phyloP scores from a whole-genome alignment of 345 rosid genomes.

The Linum lewisii region DNA sequence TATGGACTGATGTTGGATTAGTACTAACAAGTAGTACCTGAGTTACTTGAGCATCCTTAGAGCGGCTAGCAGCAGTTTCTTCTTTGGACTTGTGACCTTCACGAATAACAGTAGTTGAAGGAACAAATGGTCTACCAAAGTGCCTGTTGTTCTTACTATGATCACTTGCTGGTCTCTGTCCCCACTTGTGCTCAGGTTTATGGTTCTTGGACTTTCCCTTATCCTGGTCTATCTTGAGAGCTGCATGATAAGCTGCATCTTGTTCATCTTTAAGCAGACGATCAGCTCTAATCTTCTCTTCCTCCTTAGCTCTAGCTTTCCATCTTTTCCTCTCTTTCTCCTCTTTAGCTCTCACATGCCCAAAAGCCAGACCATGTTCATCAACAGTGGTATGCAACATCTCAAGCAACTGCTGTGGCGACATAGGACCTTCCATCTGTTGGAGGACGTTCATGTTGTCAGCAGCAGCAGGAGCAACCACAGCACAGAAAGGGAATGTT shows the following conservation, averaged over 20 bases:
- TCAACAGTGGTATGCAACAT: constrained; percentile 48
- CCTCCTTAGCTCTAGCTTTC: not conserved
- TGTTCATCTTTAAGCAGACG: too few species aligned
- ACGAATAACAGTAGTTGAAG: constrained; percentile 12
- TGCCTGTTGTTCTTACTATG: constrained; percentile 7
- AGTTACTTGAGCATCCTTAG: constrained; percentile 29
- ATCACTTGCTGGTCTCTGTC: too few species aligned
- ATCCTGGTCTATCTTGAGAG: constrained; percentile 40
- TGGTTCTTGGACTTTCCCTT: not conserved
- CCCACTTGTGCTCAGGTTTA: not conserved
- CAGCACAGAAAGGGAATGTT: constrained; percentile 47
- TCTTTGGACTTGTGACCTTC: constrained; percentile 13
- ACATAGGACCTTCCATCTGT: constrained; percentile 56
- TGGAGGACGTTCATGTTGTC: constrained; percentile 38
- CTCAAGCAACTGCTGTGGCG: constrained; percentile 43
- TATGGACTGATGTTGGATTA: not conserved
- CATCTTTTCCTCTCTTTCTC: not conserved
- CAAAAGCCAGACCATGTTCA: constrained; percentile 53
- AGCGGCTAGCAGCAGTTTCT: constrained; percentile 12
- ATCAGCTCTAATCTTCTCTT: not conserved
- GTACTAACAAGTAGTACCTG: constrained; percentile 22
- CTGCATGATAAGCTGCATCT: constrained; percentile 47
- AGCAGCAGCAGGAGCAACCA: constrained; percentile 39
- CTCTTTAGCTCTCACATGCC: constrained; percentile 2
- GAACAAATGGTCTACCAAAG: constrained; percentile 18